phyloP scores from a whole-genome alignment of 1,139 yeast genomes.

The Suhomyces anneliseae region DNA sequence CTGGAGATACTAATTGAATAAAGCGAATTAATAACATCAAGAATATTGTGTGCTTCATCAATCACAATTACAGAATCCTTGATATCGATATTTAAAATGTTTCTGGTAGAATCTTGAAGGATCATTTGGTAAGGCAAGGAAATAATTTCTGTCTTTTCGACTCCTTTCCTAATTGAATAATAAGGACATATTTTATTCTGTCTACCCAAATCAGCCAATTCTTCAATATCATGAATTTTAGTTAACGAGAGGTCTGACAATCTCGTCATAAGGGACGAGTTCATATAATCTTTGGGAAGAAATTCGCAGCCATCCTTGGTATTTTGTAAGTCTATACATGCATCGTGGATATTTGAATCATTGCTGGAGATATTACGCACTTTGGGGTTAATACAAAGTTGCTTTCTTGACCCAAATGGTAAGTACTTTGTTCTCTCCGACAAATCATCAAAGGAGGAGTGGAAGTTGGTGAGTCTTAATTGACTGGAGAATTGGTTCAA shows the following conservation, averaged over 20 bases:
- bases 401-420: slow-evolving; percentile 82
- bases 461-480: slow-evolving; percentile 59
- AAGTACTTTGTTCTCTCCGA: slow-evolving; percentile 53
- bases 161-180: slow-evolving; percentile 63
- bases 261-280: slow-evolving; percentile 33
- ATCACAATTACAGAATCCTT: slow-evolving; percentile 70
- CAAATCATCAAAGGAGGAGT: slow-evolving; percentile 53
- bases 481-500: slow-evolving; percentile 80
- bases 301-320: slow-evolving; percentile 50
- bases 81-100: slow-evolving; percentile 57
- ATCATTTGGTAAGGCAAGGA: slow-evolving; percentile 86
- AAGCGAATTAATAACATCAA: slow-evolving; percentile 73
- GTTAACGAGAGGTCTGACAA: slow-evolving; percentile 65
- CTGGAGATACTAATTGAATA: slow-evolving; percentile 62
- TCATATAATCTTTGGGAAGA: slow-evolving; percentile 37
- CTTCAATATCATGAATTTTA: slow-evolving; percentile 79
- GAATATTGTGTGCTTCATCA: slow-evolving; percentile 90
- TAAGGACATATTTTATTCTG: slow-evolving; percentile 72
- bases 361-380: slow-evolving; percentile 43
- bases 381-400: slow-evolving; percentile 71
- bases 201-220: slow-evolving; percentile 62
- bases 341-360: slow-evolving; percentile 69
- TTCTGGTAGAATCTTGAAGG: slow-evolving; percentile 63
- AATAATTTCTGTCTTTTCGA: slow-evolving; percentile 65
- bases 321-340: slow-evolving; percentile 73